Conservation (phyloP, 805 yeast species). For the Martiniozyma abietophila region DNA sequence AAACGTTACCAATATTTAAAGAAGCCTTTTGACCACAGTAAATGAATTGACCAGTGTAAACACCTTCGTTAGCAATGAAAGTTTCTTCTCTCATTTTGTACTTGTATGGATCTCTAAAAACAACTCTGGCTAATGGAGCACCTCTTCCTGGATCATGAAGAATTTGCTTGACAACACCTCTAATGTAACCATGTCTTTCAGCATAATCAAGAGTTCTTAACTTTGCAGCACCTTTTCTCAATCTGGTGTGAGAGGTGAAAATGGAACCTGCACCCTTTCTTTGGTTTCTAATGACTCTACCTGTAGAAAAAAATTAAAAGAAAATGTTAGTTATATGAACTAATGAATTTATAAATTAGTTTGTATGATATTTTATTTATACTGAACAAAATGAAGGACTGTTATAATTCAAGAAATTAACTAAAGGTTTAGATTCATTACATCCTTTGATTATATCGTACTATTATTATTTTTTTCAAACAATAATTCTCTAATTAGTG, state of each 20-base stretch:
- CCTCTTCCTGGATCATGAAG: slow-evolving; percentile 99
- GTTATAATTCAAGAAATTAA: no score
- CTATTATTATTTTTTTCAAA: no score
- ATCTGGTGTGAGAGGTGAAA: slow-evolving; percentile 99
- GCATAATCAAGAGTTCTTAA: slow-evolving; percentile 98
- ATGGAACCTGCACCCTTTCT: slow-evolving; percentile 99
- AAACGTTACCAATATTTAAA: slow-evolving; percentile 91
- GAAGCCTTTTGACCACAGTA: slow-evolving; percentile 99
- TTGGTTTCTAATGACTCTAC: slow-evolving; percentile 99
- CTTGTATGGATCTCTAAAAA: slow-evolving; percentile 99
- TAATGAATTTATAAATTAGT: no score
- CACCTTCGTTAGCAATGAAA: slow-evolving; percentile 99
- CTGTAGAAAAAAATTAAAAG: slow-evolving; percentile 24
- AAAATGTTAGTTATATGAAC: not conserved
- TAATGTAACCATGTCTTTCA: slow-evolving; percentile 99
- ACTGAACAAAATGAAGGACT: no score
- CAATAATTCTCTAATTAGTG: no score
- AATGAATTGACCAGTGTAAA: slow-evolving; percentile 98
- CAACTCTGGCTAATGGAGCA: slow-evolving; percentile 99
- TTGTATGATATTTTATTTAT: no score
- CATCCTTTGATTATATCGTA: no score
- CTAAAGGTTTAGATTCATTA: no score
- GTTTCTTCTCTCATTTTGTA: slow-evolving; percentile 97
- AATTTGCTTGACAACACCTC: slow-evolving; percentile 98
- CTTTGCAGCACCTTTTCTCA: slow-evolving; percentile 99